A percentile compares a stretch with the other conserved stretches of the same genome.
phyloP scores from a whole-genome alignment of 345 rosid genomes.

The sweet orange (Citrus sinensis) region DNA sequence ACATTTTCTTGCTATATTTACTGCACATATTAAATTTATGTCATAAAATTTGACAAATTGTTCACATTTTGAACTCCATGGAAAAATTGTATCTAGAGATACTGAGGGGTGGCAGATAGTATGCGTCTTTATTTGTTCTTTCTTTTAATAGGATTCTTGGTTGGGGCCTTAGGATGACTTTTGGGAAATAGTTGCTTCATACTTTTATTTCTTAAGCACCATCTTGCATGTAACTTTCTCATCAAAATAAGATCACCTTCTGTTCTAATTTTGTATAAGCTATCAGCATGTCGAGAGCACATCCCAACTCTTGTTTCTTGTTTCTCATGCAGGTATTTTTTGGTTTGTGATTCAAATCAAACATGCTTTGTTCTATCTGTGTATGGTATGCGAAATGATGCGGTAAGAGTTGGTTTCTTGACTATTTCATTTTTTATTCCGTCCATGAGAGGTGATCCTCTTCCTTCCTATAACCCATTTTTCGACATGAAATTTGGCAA shows the following conservation, averaged over 20 bases:
- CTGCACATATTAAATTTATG: neutral
- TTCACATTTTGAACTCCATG: neutral
- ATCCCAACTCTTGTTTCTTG: slow-evolving; percentile 1
- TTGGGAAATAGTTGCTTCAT: neutral
- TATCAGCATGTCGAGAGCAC: neutral
- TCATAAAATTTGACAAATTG: neutral
- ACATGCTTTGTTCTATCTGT: slow-evolving; percentile 55
- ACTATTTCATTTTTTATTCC: neutral
- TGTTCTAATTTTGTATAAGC: neutral
- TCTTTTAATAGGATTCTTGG: neutral
- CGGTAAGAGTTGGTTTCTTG: slow-evolving; percentile 36
- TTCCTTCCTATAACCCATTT: neutral
- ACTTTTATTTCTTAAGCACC: neutral
- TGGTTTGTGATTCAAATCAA: slow-evolving; percentile 65
- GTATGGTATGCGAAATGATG: slow-evolving; percentile 46
- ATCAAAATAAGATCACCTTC: neutral
- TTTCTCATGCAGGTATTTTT: slow-evolving; percentile 48
- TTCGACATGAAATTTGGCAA: neutral
- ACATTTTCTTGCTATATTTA: neutral
- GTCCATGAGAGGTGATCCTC: neutral
- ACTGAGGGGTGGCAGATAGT: neutral
- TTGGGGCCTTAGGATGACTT: neutral
- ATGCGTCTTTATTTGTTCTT: neutral
- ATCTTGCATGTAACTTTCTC: neutral
- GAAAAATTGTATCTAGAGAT: neutral